Evolutionary conservation across 139 green algal species (phyloP), one percentile per base, ranked within the genome.

Genomic region (Asterochloris erici): DNA sequence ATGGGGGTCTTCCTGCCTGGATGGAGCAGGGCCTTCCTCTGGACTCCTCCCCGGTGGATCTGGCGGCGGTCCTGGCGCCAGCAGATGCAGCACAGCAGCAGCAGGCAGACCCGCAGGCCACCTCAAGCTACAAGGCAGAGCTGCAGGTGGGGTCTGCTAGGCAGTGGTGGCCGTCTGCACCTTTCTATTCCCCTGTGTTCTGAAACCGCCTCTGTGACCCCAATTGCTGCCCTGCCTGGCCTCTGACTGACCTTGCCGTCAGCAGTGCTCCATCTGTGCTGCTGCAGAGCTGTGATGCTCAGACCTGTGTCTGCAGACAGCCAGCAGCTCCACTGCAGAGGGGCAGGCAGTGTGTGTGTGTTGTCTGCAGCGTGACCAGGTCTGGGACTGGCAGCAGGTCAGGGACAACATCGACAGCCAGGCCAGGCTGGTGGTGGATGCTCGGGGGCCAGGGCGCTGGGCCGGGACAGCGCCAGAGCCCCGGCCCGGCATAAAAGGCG

Each of bases 1-100:
- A 98, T 76, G 96, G 96, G 12, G 96, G 96, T 19, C 82, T 97
- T 19, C 96, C 94, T 9, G 92, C 89, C 0, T 99, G 94, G 93
- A 76, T 88, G 24, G 87, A 86, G 9, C 74, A 79, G 11, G 91
- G 89, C 9, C 76, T 89, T 9, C 84, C 84, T 0, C 19, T 95
- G 10, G 91, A 95, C 23, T 63, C 78, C 0, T 66, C 70, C 0
- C 29, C 82, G 0, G 83, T 88, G 13, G 60, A 61, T 15, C 86
- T 90, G 13, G 91, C 90, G 0, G 63, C 74, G 11, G n/a, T 93
- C 21, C 28, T 83, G 12, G 85, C 79, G 0, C 61, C 83, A 15
- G 64, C 73, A 4, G 27, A 77, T 1, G 90, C 87, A 21, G 89
- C 87, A 16, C 61, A 74, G 17, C 82, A 38, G 29, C 77, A 77